These are phyloP conservation scores for Sclerotinia minor DNA, from an alignment of 2,329 filamentous ascomycete species.

Conservation along the genomic window DNA sequence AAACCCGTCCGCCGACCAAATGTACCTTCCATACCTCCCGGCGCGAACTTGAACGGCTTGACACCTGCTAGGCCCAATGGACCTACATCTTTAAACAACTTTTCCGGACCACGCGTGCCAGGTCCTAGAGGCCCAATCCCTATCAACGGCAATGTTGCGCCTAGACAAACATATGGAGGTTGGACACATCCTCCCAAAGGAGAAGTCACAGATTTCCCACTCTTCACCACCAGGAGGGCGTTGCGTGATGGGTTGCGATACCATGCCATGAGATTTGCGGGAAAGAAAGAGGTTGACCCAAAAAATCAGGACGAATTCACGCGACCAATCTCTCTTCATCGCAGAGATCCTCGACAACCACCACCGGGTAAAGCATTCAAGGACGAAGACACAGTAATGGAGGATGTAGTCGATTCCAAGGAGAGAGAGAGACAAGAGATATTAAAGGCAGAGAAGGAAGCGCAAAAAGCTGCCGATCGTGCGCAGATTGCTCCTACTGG, in stretches of 20 bases:
- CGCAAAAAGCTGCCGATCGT: conserved; percentile 80
- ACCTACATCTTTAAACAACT: conserved; percentile 25
- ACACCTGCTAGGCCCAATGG: conserved; percentile 16
- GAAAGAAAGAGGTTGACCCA: conserved; percentile 66
- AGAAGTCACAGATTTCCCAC: conserved; percentile 57
- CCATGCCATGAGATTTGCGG: conserved; percentile 77
- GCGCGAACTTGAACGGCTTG: conserved; percentile 32
- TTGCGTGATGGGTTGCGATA: conserved; percentile 78
- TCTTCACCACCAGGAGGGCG: conserved; percentile 80
- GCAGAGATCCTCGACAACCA: conserved; percentile 77
- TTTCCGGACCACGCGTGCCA: conserved; percentile 11
- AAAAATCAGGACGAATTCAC: conserved; percentile 75
- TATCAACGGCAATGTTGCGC: conserved; percentile 15
- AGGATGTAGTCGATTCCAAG: conserved; percentile 52
- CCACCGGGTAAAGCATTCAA: conserved; percentile 64
- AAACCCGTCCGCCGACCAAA: conserved; percentile 47
- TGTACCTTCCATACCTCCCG: conserved; percentile 31
- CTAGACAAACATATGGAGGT: conserved; percentile 50
- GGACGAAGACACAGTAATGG: conserved; percentile 51
- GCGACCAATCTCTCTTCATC: conserved; percentile 82
- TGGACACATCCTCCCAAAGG: conserved; percentile 57
- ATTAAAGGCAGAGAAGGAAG: conserved; percentile 74
- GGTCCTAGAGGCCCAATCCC: conserved; percentile 36
- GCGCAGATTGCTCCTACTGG: conserved; percentile 89
- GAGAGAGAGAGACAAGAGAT: conserved; percentile 68